Evolutionary conservation across 169 alveolate species (phyloP).

Genomic region (Cardiosporidium cionae): DNA sequence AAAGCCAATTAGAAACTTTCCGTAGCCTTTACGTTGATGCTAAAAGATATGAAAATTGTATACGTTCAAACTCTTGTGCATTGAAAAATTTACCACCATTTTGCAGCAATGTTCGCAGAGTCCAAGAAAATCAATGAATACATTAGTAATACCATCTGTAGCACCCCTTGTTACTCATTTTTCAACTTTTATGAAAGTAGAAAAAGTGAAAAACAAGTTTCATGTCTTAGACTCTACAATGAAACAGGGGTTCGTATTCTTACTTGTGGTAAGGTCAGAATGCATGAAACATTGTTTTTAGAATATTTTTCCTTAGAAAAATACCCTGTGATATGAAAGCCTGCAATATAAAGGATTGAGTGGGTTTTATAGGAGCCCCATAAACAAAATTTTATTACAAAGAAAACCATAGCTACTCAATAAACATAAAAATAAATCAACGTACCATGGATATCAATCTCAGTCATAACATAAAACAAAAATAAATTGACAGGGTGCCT

Average conservation of each 20-base stretch:
- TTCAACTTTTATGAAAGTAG: too few relatives aligned
- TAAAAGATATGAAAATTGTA: too few relatives aligned
- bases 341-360: slow-evolving; percentile 33
- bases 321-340: slow-evolving; percentile 82
- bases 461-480: slow-evolving; percentile 88
- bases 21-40: slow-evolving; percentile 84
- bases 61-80: too few relatives aligned
- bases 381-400: neutral
- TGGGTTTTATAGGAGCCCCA: too few relatives aligned
- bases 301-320: slow-evolving; percentile 81
- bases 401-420: neutral
- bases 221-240: too few relatives aligned
- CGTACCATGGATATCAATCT: slow-evolving; percentile 48
- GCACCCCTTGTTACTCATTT: too few relatives aligned
- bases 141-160: too few relatives aligned
- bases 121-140: too few relatives aligned
- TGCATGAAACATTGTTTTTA: slow-evolving; percentile 75
- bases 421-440: slow-evolving; percentile 26
- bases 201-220: too few relatives aligned
- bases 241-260: neutral
- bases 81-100: too few relatives aligned
- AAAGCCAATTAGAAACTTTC: slow-evolving; percentile 71
- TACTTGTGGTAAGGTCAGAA: slow-evolving; percentile 75
- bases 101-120: too few relatives aligned
- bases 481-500: slow-evolving; percentile 69